Base-by-base conservation (phyloP, 495 filamentous ascomycete genomes). In the Amniculicola lignicola region DNA sequence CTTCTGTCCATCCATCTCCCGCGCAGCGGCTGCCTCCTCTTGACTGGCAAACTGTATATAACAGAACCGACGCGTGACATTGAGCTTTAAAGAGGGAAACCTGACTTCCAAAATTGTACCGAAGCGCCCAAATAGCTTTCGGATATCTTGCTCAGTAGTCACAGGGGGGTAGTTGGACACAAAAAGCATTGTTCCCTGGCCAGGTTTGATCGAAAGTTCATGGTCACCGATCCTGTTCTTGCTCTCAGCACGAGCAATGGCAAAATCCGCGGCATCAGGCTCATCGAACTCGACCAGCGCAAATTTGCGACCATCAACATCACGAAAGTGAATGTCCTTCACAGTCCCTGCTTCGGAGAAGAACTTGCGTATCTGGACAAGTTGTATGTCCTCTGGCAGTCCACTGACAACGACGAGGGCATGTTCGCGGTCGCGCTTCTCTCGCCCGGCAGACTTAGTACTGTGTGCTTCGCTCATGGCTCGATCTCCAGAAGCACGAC, bases 151-250 rank as follows among this genome's bases (percentile, higher is more conserved):
- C 59, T 96, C 93, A 68, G 95, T 89, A 15, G 90, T 87, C 14
- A 83, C 77, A 14, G 90, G 85, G 4, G 91, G 89, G 66, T 89
- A 97, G 64, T 97, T 98, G 22, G 90, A 85, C 2, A 96, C 87
- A 68, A 83, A 98, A 16, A 98, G 72, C 3, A 88, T 96, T 59
- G 87, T 79, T 39, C 82, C 82, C 16, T 83, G 80, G 25, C 84
- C 91, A 29, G 87, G 70, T 33, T 80, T 76, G 21, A 97, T 86
- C 45, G 81, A 75, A 36, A 98, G 86, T 40, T 80, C 75, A 23
- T 79, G 73, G 7, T 82, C 84, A 41, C 82, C 81, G 60, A 96
- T 81, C 44, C 73, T 77, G 65, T 93, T 95, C 62, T 82, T 79
- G 61, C 92, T 83, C 43, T 86, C 82, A 9, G 88, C 83, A 54